Evolutionary conservation across 139 green algal species (phyloP).

Genomic region (Haematococcus lacustris): DNA sequence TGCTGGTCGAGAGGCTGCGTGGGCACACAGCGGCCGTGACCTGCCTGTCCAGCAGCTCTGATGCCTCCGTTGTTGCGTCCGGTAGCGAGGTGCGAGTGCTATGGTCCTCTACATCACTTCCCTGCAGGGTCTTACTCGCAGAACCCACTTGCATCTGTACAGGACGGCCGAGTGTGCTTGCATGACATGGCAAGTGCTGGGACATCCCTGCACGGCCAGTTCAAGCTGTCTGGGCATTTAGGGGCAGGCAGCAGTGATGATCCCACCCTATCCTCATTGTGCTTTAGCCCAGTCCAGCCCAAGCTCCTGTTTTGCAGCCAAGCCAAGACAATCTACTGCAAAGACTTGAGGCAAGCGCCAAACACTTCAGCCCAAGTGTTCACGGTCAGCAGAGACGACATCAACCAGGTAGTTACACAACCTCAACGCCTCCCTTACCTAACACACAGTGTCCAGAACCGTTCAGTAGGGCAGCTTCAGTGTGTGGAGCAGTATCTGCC

Average conservation of each 20-base stretch:
- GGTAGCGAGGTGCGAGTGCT: conserved; percentile 19
- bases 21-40: too few species aligned
- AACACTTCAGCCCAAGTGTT: conserved; percentile 13
- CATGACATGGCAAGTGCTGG: conserved; percentile 14
- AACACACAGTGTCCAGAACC: background rate
- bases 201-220: too few species aligned
- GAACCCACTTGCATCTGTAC: background rate
- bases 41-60: background rate
- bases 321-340: background rate
- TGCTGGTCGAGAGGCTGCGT: too few species aligned
- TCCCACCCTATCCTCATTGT: background rate
- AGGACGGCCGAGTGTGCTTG: conserved; percentile 9
- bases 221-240: too few species aligned
- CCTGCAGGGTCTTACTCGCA: background rate
- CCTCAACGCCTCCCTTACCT: background rate
- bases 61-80: conserved; percentile 8
- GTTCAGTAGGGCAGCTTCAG: background rate
- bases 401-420: conserved; percentile 24
- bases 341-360: conserved; percentile 9
- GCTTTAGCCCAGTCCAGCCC: background rate
- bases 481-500: background rate
- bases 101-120: background rate
- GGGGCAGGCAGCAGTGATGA: background rate
- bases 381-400: conserved; percentile 29
- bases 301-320: background rate